These are phyloP conservation scores for Torrubiellomyces zombiae DNA, from an alignment of 2,329 filamentous ascomycete genomes.

Conservation along the genomic window DNA sequence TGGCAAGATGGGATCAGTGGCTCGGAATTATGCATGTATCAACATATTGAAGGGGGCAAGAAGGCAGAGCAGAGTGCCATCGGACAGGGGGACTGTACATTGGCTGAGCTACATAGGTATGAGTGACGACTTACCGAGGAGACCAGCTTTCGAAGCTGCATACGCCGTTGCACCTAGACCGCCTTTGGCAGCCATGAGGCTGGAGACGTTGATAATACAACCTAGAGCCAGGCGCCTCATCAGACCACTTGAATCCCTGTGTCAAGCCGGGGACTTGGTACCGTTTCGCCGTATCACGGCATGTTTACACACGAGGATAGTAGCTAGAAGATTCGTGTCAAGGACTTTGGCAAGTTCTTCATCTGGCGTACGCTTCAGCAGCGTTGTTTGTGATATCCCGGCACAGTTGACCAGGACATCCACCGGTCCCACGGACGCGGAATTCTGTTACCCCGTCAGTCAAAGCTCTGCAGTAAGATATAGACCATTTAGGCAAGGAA, in stretches of 20 bases:
- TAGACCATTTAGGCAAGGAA: no score
- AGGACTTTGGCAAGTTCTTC: slow-evolving; percentile 40
- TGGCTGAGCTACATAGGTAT: no score
- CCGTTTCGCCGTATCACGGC: slow-evolving; percentile 17
- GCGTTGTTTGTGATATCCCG: slow-evolving; percentile 48
- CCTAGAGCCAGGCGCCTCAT: slow-evolving; percentile 19
- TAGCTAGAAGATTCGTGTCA: slow-evolving; percentile 51
- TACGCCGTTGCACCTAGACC: slow-evolving; percentile 58
- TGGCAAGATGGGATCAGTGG: no score
- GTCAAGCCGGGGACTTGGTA: slow-evolving; percentile 7
- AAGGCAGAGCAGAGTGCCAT: no score
- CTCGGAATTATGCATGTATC: slow-evolving; percentile 7
- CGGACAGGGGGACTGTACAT: no score
- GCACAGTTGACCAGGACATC: slow-evolving; percentile 66
- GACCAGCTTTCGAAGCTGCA: slow-evolving; percentile 64
- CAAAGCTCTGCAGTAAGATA: no score
- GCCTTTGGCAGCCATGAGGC: slow-evolving; percentile 52
- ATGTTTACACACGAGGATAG: slow-evolving; percentile 44
- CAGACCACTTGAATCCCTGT: no score
- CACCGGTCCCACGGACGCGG: slow-evolving; percentile 14
- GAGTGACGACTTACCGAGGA: slow-evolving; percentile 39
- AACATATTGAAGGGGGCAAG: no score
- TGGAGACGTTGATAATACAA: slow-evolving; percentile 71
- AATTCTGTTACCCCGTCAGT: neutral
- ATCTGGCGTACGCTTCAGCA: slow-evolving; percentile 39